Base-by-base conservation (phyloP, 2,329 filamentous ascomycete genomes). In the Magnaporthiopsis poae region DNA sequence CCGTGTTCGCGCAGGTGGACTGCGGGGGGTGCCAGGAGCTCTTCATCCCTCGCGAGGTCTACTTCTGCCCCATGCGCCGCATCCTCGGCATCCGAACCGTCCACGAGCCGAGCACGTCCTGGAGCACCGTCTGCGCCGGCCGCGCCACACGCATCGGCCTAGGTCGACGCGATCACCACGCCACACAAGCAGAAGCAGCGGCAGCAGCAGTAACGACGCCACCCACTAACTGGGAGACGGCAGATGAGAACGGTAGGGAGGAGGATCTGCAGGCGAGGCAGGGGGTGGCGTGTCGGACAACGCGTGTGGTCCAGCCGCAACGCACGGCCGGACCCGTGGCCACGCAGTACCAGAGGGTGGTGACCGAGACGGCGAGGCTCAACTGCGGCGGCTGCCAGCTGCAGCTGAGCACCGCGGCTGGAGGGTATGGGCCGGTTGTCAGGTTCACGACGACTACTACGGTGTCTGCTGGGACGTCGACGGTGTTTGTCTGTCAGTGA, bases 361-460 rank as follows among this genome's bases (percentile, higher is more conserved):
- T 69, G 7, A 74, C 72, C 8, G 67, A 67, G 21, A 73, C 72
- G 2, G 2, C 68, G 29, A 18, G 62, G 15, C 46, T 73, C 27
- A 39, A 66, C 46, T 74, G 72, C 63, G 67, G 68, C 21, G 72
- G 71, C 15, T 73, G 72, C 27, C 60, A 65, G 8, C 65, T 72
- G 5, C 66, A 69, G 5, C 61, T 71, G 31, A 70, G 67, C 64
- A 73, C 71, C 3, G 71, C 68, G n/a, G 62, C 73, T 62, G 69
- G 66, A 3, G 72, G 72, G 4, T 71, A 71, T 52, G 72, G 72
- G 1, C 71, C 70, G 25, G 66, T 69, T 27, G 70, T 59, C 7
- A 61, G 66, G 27, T 72, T 72, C 59, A 71, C 68, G 0, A 70
- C 69, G 21, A 73, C 71, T 5, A 68, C 68, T 0, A 74, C 72